phyloP scores from a whole-genome alignment of 805 yeast species.

The Cyberlindnera amylophila region DNA sequence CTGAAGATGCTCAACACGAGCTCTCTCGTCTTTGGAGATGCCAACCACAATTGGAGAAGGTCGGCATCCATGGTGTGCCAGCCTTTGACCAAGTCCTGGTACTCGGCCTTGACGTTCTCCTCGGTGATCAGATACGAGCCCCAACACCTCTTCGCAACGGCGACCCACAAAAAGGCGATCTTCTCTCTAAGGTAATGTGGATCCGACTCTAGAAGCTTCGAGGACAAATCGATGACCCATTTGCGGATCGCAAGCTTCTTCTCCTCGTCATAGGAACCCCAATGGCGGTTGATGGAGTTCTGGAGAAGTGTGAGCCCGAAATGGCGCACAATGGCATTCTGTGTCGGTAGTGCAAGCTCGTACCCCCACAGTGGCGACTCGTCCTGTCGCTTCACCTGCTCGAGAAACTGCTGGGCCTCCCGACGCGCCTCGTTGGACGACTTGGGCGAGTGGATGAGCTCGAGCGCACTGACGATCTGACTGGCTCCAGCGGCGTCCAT shows the following conservation, averaged over 20 bases:
- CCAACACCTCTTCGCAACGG: slow-evolving; percentile 88
- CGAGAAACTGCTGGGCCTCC: slow-evolving; percentile 65
- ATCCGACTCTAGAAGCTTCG: slow-evolving; percentile 55
- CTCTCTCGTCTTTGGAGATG: slow-evolving; percentile 62
- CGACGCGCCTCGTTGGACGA: slow-evolving; percentile 55
- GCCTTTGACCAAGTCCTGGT: slow-evolving; percentile 54
- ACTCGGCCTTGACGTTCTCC: slow-evolving; percentile 34
- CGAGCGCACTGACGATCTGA: slow-evolving; percentile 77
- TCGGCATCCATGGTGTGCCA: slow-evolving; percentile 89
- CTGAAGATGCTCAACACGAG: slow-evolving; percentile 73
- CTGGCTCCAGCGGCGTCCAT: slow-evolving; percentile 68
- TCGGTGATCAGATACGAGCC: slow-evolving; percentile 55
- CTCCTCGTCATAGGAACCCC: slow-evolving; percentile 51
- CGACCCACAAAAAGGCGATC: slow-evolving; percentile 86
- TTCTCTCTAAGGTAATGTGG: slow-evolving; percentile 91
- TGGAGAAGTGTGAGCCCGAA: slow-evolving; percentile 83
- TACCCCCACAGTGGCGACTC: slow-evolving; percentile 94
- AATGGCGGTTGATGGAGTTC: slow-evolving; percentile 56
- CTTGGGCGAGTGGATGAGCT: slow-evolving; percentile 63
- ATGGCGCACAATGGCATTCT: slow-evolving; percentile 74
- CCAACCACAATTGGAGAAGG: slow-evolving; percentile 71
- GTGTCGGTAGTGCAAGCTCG: slow-evolving; percentile 66
- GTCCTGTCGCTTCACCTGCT: slow-evolving; percentile 66
- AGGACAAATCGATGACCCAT: slow-evolving; percentile 81
- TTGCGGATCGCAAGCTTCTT: slow-evolving; percentile 66